These are phyloP conservation scores for Rubia occidens DNA, from an alignment of 305 asterid species.

Conservation along the genomic window DNA sequence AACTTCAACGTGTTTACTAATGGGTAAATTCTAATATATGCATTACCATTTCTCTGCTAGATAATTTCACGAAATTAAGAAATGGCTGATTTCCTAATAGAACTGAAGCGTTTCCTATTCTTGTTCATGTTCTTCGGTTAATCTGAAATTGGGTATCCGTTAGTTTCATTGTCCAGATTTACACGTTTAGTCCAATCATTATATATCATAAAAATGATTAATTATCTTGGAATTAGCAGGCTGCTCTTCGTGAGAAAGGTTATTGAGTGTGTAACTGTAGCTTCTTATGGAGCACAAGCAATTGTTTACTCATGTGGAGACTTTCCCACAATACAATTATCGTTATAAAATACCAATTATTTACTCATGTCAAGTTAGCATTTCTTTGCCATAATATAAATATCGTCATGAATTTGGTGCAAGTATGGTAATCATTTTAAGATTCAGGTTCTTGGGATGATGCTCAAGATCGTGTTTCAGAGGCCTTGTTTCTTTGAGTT, in stretches of 20 bases:
- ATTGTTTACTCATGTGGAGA: slow-evolving; percentile 71
- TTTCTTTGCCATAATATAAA: slow-evolving; percentile 6
- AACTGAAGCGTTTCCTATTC: slow-evolving; percentile 55
- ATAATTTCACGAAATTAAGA: slow-evolving; percentile 95
- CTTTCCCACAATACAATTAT: slow-evolving; percentile 5
- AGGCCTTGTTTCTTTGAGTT: slow-evolving; percentile 41
- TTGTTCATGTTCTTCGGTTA: neutral
- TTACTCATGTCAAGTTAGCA: slow-evolving; percentile 75
- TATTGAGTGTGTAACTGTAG: neutral
- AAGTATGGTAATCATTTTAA: slow-evolving; percentile 70
- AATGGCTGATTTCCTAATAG: slow-evolving; percentile 81
- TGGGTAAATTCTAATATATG: neutral
- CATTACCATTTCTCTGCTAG: slow-evolving; percentile 28
- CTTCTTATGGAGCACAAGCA: slow-evolving; percentile 37
- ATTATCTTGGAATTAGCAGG: neutral
- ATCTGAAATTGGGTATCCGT: neutral
- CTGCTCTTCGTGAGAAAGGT: neutral
- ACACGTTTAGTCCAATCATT: too few species aligned
- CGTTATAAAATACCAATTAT: slow-evolving; percentile 30
- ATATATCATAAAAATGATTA: neutral
- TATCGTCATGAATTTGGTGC: slow-evolving; percentile 18
- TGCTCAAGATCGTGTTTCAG: slow-evolving; percentile 66
- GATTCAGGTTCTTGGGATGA: slow-evolving; percentile 83
- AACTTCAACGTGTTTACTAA: neutral
- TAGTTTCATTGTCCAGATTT: neutral